Percentiles rank a stretch among this genome's conserved stretches.
These are phyloP conservation scores for Bipolaris cookei DNA, from an alignment of 2,329 filamentous ascomycete genomes.

Conservation along the genomic window DNA sequence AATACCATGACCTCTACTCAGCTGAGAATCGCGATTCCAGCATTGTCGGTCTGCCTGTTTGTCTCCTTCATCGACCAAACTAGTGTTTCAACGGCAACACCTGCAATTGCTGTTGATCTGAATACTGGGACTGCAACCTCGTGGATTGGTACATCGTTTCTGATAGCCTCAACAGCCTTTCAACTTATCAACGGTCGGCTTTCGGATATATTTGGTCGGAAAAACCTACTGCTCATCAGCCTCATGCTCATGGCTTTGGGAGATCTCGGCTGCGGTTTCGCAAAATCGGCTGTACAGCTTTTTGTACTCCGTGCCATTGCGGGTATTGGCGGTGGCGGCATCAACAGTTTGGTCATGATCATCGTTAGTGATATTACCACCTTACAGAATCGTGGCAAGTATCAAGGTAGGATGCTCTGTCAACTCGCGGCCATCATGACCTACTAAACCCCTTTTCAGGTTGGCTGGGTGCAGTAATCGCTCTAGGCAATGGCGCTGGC, in stretches of 20 bases:
- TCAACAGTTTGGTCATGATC: constrained; percentile 53
- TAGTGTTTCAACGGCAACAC: constrained; percentile 55
- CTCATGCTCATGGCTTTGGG: constrained; percentile 61
- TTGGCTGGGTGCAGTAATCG: constrained; percentile 27
- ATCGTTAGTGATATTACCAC: constrained; percentile 47
- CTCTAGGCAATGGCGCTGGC: constrained; percentile 27
- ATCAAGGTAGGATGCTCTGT: constrained; percentile 34
- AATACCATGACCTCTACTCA: constrained; percentile 62
- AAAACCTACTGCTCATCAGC: constrained; percentile 57
- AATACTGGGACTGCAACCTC: constrained; percentile 57
- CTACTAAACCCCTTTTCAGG: constrained; percentile 3
- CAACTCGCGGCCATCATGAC: too few relatives aligned
- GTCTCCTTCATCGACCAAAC: constrained; percentile 66
- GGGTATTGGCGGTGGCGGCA: constrained; percentile 66
- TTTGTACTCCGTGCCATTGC: constrained; percentile 66
- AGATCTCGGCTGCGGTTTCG: constrained; percentile 65
- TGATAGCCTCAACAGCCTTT: constrained; percentile 66
- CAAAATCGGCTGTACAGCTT: constrained; percentile 62
- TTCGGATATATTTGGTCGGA: constrained; percentile 64
- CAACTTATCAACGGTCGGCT: constrained; percentile 69
- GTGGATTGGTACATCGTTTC: constrained; percentile 60
- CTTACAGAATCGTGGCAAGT: constrained; percentile 44
- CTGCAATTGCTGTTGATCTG: constrained; percentile 45
- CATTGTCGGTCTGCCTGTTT: constrained; percentile 60
- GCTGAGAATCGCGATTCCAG: constrained; percentile 59